Evolutionary conservation across 78 protist genomes (phyloP).

Genomic region (Bodo saltans): DNA sequence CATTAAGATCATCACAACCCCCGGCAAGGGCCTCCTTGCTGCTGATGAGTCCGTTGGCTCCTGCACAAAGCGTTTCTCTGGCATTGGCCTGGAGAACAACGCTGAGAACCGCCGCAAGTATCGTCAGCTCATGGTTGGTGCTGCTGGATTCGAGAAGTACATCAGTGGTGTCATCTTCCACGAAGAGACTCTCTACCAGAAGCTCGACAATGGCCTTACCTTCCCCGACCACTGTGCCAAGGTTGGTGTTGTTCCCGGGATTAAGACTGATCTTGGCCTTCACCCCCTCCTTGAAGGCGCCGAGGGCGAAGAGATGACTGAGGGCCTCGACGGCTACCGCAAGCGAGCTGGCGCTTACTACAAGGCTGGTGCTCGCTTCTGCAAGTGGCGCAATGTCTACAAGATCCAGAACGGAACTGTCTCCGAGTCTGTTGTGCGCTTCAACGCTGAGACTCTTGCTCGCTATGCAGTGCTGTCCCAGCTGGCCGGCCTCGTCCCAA

Average conservation of each 20-base stretch:
- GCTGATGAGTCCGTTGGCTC: constrained; percentile 87
- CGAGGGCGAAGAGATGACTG: constrained; percentile 53
- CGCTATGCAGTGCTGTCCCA: constrained; percentile 88
- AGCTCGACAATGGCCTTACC: constrained; percentile 62
- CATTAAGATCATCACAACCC: constrained; percentile 39
- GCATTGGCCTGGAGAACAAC: constrained; percentile 77
- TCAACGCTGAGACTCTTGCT: constrained; percentile 82
- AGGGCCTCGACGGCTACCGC: constrained; percentile 82
- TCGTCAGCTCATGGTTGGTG: constrained; percentile 77
- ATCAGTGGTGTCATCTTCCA: constrained; percentile 82
- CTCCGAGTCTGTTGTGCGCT: constrained; percentile 62
- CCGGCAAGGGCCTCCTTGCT: constrained; percentile 91
- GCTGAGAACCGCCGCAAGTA: constrained; percentile 81
- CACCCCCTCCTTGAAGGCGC: not conserved
- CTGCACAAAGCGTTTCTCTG: constrained; percentile 82
- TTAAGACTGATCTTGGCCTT: constrained; percentile 81
- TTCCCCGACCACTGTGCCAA: constrained; percentile 44
- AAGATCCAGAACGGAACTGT: constrained; percentile 56
- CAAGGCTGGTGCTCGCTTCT: constrained; percentile 87
- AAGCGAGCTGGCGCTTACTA: constrained; percentile 75
- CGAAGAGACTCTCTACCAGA: constrained; percentile 86
- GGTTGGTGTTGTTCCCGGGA: constrained; percentile 75
- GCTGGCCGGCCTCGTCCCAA: constrained; percentile 86
- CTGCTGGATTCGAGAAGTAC: constrained; percentile 52
- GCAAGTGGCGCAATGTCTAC: constrained; percentile 85